These are phyloP conservation scores for Talaromyces proteolyticus DNA, from an alignment of 495 filamentous ascomycete genomes.

Conservation along the genomic window DNA sequence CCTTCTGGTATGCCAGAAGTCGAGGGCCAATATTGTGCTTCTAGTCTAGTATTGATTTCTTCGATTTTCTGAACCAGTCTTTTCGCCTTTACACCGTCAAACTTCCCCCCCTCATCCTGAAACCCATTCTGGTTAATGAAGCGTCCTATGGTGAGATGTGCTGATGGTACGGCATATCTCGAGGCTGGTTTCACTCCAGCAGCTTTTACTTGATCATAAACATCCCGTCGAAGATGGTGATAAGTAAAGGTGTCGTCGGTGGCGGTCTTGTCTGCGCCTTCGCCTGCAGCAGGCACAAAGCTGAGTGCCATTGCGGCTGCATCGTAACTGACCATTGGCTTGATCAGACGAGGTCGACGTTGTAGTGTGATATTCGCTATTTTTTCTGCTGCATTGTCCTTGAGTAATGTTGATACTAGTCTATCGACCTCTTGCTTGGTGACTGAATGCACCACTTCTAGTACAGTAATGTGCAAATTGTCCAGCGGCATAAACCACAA, in stretches of 20 bases:
- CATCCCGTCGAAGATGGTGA: slow-evolving; percentile 80
- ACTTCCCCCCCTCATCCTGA: slow-evolving; percentile 20
- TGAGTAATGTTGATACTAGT: slow-evolving; percentile 48
- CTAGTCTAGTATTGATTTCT: slow-evolving; percentile 66
- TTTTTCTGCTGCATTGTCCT: slow-evolving; percentile 30
- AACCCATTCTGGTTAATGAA: slow-evolving; percentile 58
- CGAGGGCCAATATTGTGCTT: slow-evolving; percentile 59
- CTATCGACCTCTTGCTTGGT: slow-evolving; percentile 54
- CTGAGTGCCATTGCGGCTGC: slow-evolving; percentile 76
- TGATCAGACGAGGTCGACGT: slow-evolving; percentile 67
- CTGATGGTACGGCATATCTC: slow-evolving; percentile 79
- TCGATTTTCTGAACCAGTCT: slow-evolving; percentile 63
- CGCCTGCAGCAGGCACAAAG: slow-evolving; percentile 71
- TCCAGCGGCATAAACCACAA: slow-evolving; percentile 80
- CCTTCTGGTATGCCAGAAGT: slow-evolving; percentile 35
- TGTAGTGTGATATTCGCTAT: slow-evolving; percentile 58
- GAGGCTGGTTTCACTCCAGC: slow-evolving; percentile 58
- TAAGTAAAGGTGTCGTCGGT: slow-evolving; percentile 67
- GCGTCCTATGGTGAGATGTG: slow-evolving; percentile 81
- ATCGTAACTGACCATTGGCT: slow-evolving; percentile 80
- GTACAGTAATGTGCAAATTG: slow-evolving; percentile 76
- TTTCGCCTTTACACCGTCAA: slow-evolving; percentile 41
- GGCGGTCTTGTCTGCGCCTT: slow-evolving; percentile 20
- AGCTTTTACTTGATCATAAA: slow-evolving; percentile 52
- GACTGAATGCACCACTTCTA: slow-evolving; percentile 72